Evolutionary conservation across 768 basidiomycete genomes (phyloP).

Genomic region (Udeniomyces megalosporus): DNA sequence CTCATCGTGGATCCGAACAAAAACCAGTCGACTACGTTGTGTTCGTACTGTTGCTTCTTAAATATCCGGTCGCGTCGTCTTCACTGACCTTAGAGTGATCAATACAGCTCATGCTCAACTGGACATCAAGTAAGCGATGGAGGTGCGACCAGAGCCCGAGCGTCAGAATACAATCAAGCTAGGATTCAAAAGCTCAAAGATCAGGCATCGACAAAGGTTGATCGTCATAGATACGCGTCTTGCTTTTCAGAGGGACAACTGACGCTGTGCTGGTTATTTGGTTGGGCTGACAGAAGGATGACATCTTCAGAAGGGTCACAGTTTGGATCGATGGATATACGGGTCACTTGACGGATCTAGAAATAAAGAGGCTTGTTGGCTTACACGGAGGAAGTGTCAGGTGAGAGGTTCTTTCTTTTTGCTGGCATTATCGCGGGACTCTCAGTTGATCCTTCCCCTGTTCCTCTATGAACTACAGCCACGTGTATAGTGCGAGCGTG

Average conservation of each 20-base stretch:
- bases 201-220: background rate
- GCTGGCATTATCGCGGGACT: too few species aligned
- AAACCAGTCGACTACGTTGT: too few species aligned
- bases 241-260: background rate
- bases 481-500: background rate
- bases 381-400: background rate
- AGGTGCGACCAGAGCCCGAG: background rate
- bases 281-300: background rate
- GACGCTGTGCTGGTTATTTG: background rate
- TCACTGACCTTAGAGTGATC: too few species aligned
- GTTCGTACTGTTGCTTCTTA: too few species aligned
- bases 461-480: background rate
- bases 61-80: too few species aligned
- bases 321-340: slow-evolving; percentile 1
- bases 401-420: background rate
- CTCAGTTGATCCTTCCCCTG: too few species aligned
- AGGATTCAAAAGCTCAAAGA: background rate
- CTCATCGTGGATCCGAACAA: too few species aligned
- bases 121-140: background rate
- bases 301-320: background rate
- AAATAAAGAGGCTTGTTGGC: background rate
- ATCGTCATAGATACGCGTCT: background rate
- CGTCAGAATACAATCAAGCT: background rate
- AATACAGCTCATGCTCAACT: background rate
- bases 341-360: background rate